Evolutionary conservation across 495 filamentous ascomycete genomes (phyloP).

Genomic region (Xylaria cubensis): DNA sequence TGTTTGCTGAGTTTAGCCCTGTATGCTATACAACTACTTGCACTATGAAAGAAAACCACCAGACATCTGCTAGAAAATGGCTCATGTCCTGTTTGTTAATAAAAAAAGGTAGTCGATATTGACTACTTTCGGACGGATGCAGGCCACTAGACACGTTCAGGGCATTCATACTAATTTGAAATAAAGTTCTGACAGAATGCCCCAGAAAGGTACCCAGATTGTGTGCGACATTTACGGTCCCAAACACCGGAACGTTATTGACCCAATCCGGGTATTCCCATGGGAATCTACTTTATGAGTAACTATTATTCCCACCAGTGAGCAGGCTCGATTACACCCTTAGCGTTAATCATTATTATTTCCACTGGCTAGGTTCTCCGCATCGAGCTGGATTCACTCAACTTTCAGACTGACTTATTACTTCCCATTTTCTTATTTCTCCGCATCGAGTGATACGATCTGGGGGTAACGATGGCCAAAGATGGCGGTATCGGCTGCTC

Average conservation of each 20-base stretch:
- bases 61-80: not conserved
- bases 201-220: not conserved
- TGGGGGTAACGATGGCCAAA: not conserved
- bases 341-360: too few relatives aligned
- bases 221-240: not conserved
- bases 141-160: not conserved
- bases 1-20: not conserved
- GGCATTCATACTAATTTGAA: not conserved
- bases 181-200: constrained; percentile 1
- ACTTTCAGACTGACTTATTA: not conserved
- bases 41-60: too few relatives aligned
- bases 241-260: not conserved
- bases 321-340: not conserved
- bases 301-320: constrained; percentile 2
- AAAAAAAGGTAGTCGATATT: not conserved
- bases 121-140: not conserved
- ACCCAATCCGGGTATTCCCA: not conserved
- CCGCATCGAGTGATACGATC: not conserved
- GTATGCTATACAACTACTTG: not conserved
- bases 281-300: not conserved
- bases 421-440: not conserved
- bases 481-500: not conserved
- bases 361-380: not conserved
- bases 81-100: not conserved
- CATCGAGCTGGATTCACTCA: not conserved